A percentile compares a stretch with the other conserved stretches of the same genome.
phyloP scores from a whole-genome alignment of 768 basidiomycete genomes.

The Suillus tomentosus region DNA sequence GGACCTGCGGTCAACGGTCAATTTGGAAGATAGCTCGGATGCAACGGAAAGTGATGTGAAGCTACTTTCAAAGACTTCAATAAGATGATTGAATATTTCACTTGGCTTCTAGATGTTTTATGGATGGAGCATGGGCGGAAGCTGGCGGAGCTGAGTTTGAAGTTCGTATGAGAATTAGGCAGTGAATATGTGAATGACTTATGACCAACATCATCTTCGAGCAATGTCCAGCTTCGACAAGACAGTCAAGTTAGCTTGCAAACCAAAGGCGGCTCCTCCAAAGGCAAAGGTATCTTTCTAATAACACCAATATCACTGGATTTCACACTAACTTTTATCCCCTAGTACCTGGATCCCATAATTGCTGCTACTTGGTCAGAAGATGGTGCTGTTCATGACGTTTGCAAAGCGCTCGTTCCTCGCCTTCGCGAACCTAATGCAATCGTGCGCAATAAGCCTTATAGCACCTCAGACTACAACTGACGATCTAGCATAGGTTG shows the following conservation, averaged over 20 bases:
- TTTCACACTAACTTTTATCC: constrained; percentile 11
- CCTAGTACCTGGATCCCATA: constrained; percentile 93
- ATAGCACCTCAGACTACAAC: background rate
- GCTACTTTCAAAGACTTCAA: background rate
- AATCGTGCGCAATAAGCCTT: constrained; percentile 56
- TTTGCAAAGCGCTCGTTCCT: constrained; percentile 84
- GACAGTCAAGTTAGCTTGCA: constrained; percentile 94
- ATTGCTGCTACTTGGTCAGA: constrained; percentile 97
- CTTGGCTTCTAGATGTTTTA: constrained; percentile 2
- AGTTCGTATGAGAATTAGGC: constrained; percentile 14
- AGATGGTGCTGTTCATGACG: constrained; percentile 90
- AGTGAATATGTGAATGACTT: constrained; percentile 11
- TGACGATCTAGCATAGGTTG: constrained; percentile 56
- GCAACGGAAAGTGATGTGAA: constrained; percentile 2
- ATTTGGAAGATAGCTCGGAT: background rate
- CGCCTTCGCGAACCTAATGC: constrained; percentile 91
- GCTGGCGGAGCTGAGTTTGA: constrained; percentile 30
- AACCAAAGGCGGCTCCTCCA: constrained; percentile 94
- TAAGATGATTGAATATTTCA: background rate
- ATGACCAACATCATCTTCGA: constrained; percentile 16
- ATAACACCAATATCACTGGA: background rate
- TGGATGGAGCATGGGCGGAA: background rate
- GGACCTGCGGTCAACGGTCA: background rate
- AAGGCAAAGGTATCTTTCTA: constrained; percentile 78
- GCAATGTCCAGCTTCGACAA: constrained; percentile 83